Base-by-base conservation (phyloP, 352 stramenopile species). In the Pythium utonaiense region DNA sequence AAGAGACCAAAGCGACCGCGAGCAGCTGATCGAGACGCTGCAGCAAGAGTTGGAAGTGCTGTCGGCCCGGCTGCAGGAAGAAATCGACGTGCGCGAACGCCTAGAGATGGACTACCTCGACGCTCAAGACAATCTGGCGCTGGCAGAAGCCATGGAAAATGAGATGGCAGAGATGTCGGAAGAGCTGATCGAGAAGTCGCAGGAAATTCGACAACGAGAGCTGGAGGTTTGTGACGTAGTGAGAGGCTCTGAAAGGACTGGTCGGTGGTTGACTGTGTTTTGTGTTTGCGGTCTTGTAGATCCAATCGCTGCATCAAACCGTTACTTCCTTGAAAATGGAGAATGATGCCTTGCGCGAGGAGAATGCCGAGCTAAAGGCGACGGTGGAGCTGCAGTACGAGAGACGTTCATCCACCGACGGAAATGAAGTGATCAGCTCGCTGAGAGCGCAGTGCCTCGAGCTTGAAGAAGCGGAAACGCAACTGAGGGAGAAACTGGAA, bases 131-230 rank as follows among this genome's bases (percentile, higher is more conserved):
- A 80, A 59, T 49, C 51, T 89, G 28, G 79, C 78, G 3, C 80
- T 88, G 30, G 73, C 77, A 33, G 80, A 91, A 27, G 78, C 80
- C 13, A 88, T 94, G 77, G 82, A 94, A 56, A 60, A 60, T 2
- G 85, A 92, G 48, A 82, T 94, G 57, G 77, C 67, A 0, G 80
- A 91, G 34, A 90, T 93, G 79, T 79, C 75, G 6, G 83, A 93
- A 38, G 81, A 95, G 55, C 50, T 93, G 51, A 90, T 91, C 41
- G 75, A 65, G 13, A 91, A 92, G 49, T 77, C 79, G 19, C 78
- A 91, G 51, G 79, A 87, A 34, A 85, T 92, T 25, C 77, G 76
- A 19, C 64, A 73, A 30, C 77, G 74, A 24, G 78, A 90, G 24
- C 62, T 83, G n/a, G 66, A 88, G 66, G 71, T 78, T 44, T 6